Evolutionary conservation across 148 eudicot genomes (phyloP), one percentile per base, ranked within the genome.

Genomic region (Camellia lanceoleosa): DNA sequence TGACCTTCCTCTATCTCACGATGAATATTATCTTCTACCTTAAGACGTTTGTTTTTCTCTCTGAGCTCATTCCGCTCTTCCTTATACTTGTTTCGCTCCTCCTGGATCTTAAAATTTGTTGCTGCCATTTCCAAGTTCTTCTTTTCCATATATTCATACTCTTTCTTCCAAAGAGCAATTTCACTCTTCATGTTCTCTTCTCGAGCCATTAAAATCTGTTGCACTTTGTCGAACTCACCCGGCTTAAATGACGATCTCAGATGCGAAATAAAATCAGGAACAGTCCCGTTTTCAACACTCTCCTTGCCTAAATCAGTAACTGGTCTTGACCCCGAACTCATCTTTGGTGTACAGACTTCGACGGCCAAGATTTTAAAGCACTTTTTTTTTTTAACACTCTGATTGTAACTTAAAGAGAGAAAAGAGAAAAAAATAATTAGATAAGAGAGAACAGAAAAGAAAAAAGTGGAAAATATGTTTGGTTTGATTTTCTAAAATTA

Each of bases 181-280:
- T 63, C 44, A 20, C 12, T 7, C 19, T 30, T 63, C 19, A 47
- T 12, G 13, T 23, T 65, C 55, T 62, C 69, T 15, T 76, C 79
- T 2, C 79, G 58, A 4, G 56, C 11, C 3, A 14, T 47, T 5
- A 76, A 13, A 4, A 47, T 42, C 7, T 60, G 23, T 18, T 42
- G 5, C 18, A 71, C 69, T 23, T 68, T 52, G 13, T 20, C 16
- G 52, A 43, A 75, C 7, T 62, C 73, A 18, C 8, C 2, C 1
- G 52, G 52, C 44, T 41, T 49, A 73, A 82, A 70, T 15, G 71
- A 51, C 7, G 77, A 61, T 51, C 55, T 64, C 18, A 62, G 58
- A 43, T 2, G 43, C 58, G 12, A 46, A 5, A 76, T 63, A 19
- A 76, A 44, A 5, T 74, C 30, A 3, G 65, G n/a, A 58, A 74